Percentiles rank a stretch among this genome's conserved stretches.
Evolutionary conservation across 768 basidiomycete genomes (phyloP).

Genomic region (Agaricus blazei): DNA sequence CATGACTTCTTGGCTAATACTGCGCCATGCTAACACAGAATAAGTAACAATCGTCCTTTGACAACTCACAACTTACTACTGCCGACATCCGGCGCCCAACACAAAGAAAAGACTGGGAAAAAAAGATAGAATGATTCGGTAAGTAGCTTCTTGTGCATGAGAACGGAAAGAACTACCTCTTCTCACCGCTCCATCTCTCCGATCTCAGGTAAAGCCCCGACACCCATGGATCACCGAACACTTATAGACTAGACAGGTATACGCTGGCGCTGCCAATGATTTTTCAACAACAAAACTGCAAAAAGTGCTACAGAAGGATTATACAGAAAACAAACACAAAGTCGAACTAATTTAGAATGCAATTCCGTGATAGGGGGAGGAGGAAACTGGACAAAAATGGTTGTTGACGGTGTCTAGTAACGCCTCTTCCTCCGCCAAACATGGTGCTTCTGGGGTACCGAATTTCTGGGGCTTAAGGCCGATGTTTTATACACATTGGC

Average conservation of each 20-base stretch:
- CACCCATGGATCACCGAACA: not conserved
- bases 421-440: not conserved
- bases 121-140: no score
- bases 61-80: no score
- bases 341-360: not conserved
- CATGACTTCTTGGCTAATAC: no score
- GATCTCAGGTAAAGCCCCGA: not conserved
- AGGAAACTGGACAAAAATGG: not conserved
- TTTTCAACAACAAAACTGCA: not conserved
- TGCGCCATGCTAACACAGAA: no score
- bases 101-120: no score
- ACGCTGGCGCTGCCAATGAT: not conserved
- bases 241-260: not conserved
- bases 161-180: not conserved
- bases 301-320: not conserved
- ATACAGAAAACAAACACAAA: not conserved
- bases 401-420: conserved; percentile 10
- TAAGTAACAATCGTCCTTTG: no score
- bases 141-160: no score
- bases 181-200: not conserved
- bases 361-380: not conserved
- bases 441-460: conserved; percentile 1
- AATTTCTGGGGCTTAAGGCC: not conserved
- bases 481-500: conserved; percentile 19
- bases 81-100: no score